A percentile compares a stretch with the other conserved stretches of the same genome.
Conservation (phyloP, 2,329 filamentous ascomycete species). For the Exophiala sideris region DNA sequence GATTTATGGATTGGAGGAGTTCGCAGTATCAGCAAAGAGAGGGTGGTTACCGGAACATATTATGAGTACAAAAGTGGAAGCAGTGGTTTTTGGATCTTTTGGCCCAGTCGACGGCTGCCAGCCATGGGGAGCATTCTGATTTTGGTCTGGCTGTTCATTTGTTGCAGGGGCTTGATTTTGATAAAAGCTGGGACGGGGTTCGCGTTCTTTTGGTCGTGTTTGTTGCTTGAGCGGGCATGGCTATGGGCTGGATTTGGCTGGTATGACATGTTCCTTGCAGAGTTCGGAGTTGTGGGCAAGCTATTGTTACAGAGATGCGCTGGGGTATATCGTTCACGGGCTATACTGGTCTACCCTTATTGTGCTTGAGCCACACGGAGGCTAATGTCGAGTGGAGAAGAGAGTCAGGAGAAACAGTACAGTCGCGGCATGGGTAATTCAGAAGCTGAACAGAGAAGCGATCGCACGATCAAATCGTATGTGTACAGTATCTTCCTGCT, state of each 20-base stretch:
- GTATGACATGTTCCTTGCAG: slow-evolving; percentile 14
- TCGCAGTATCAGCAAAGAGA: slow-evolving; percentile 6
- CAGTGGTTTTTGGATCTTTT: not conserved
- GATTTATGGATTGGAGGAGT: slow-evolving; percentile 6
- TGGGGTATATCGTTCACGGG: not conserved
- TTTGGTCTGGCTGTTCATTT: not conserved
- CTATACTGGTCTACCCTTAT: no score
- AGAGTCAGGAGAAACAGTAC: no score
- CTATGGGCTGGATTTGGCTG: slow-evolving; percentile 12
- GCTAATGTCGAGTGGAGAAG: no score
- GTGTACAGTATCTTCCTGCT: not conserved
- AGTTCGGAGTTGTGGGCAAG: slow-evolving; percentile 14
- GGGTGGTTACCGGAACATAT: slow-evolving; percentile 6
- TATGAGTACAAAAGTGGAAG: slow-evolving; percentile 12
- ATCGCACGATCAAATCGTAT: not conserved
- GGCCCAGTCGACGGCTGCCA: not conserved
- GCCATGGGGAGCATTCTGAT: not conserved
- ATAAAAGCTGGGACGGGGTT: not conserved
- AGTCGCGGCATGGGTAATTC: no score
- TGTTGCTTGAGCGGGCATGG: slow-evolving; percentile 15
- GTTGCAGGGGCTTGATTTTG: not conserved
- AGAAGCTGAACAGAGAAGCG: not conserved
- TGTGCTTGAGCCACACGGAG: no score
- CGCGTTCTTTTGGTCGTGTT: not conserved
- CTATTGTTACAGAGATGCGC: not conserved